Evolutionary conservation across 306 rosid genomes (phyloP).

Genomic region (Herpetospermum pedunculosum): DNA sequence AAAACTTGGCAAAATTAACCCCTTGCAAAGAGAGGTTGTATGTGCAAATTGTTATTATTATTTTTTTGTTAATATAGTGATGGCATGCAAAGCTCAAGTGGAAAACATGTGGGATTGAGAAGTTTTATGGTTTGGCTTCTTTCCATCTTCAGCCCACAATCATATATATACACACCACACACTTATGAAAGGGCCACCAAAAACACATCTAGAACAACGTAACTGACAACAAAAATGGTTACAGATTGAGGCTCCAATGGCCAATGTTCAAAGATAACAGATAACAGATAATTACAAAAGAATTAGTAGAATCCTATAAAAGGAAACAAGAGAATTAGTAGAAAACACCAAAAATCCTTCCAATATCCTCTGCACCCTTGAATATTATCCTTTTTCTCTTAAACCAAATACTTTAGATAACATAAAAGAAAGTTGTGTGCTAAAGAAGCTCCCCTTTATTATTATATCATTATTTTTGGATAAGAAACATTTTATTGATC

Average conservation of each 20-base stretch:
- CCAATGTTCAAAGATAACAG: background rate
- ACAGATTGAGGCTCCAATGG: background rate
- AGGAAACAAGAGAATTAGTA: no score
- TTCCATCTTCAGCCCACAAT: background rate
- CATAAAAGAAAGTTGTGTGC: background rate
- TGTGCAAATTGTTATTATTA: background rate
- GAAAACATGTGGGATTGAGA: background rate
- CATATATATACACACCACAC: background rate
- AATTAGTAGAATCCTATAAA: no score
- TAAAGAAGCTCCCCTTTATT: no score
- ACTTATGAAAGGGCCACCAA: background rate
- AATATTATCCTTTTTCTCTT: background rate
- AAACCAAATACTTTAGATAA: background rate
- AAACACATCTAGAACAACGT: background rate
- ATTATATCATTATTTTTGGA: no score
- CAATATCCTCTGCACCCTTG: background rate
- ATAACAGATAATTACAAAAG: background rate
- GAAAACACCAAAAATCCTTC: background rate
- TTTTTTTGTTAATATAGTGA: background rate
- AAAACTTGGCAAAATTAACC: no score
- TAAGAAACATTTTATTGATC: no score
- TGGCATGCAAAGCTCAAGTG: background rate
- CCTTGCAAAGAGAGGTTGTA: background rate
- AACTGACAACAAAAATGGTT: background rate
- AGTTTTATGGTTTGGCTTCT: background rate